Base-by-base conservation (phyloP, 2,329 filamentous ascomycete species). In the Biscogniauxia mediterranea region DNA sequence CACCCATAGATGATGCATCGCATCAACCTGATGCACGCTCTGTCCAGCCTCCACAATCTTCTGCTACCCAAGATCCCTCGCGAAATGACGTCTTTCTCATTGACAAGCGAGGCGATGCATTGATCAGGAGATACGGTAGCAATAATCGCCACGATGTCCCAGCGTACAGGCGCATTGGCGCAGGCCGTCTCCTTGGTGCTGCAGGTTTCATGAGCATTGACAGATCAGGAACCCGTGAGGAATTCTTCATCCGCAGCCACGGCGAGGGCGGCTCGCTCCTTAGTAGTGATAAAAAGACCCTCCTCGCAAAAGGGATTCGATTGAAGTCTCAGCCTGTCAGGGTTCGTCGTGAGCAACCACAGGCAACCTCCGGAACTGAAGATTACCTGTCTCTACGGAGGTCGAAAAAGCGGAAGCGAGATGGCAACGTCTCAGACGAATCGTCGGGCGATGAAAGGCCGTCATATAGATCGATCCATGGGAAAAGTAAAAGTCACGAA, bases 51-150 rank as follows among this genome's bases (percentile, higher is more conserved):
- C 54, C 64, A n/a, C 63, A 67, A 21, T 62, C 55, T 28, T 56
- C 64, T 19, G 46, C 60, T 5, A 56, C 56, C 2, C 58, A 46
- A 56, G 60, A 55, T 25, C 55, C 59, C 23, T 62, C 58, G 50
- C 60, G 19, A 5, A 56, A 68, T 63, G 72, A 70, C 49, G 71
- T 82, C 3, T 93, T 85, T 72, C 69, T 85, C 52, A 70, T 91
- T 56, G 94, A 98, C 75, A 85, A 80, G 51, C 87, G 86, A 70
- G 93, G 94, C 0, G 94, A 98, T 69, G 79, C 83, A 4, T 83
- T 92, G 54, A 92, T 95, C 66, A 75, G 89, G 52, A 83, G 83
- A 25, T 97, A 93, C 73, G 91, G 91, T 1, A 83, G 85, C 26
- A 82, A 90, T 49, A 87, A 97, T 72, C 85, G 85, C 42, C 90